A percentile compares a stretch with the other conserved stretches of the same genome.
Evolutionary conservation across 2,329 filamentous ascomycete species (phyloP).

Genomic region (Colletotrichum lini): DNA sequence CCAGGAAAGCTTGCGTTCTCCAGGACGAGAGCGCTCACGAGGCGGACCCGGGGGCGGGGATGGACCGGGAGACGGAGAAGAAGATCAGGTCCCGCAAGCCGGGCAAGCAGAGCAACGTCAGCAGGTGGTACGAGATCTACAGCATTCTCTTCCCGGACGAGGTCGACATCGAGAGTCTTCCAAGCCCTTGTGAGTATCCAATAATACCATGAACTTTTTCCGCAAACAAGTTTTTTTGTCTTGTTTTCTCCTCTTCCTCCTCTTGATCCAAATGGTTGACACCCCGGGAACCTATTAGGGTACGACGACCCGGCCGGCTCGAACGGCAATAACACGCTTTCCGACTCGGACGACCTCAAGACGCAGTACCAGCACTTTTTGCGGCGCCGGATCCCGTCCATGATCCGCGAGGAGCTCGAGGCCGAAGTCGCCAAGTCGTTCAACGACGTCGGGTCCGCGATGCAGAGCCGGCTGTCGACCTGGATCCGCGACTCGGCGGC

Average conservation of each 20-base stretch:
- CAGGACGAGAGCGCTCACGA: conserved; percentile 40
- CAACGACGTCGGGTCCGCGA: conserved; percentile 38
- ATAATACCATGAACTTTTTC: not conserved
- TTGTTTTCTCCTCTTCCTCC: too few relatives aligned
- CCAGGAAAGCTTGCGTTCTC: conserved; percentile 44
- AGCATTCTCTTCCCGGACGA: conserved; percentile 51
- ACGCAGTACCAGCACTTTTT: conserved; percentile 46
- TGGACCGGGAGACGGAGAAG: conserved; percentile 52
- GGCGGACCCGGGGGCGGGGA: conserved; percentile 49
- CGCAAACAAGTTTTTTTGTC: too few relatives aligned
- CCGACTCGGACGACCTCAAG: conserved; percentile 2
- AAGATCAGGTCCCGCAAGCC: conserved; percentile 51
- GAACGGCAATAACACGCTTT: conserved; percentile 41
- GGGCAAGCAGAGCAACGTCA: conserved; percentile 47
- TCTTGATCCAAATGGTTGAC: not conserved
- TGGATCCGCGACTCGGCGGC: conserved; percentile 18
- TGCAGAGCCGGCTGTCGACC: not conserved
- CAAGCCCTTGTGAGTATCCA: conserved; percentile 40
- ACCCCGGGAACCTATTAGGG: conserved; percentile 44
- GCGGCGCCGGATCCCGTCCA: conserved; percentile 50
- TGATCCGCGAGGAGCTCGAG: conserved; percentile 51
- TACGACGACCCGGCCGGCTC: conserved; percentile 48
- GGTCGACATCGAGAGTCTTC: conserved; percentile 20
- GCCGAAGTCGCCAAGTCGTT: conserved; percentile 45
- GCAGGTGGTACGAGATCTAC: conserved; percentile 57